Base-by-base conservation (phyloP, 768 basidiomycete genomes). In the Pleurotus pulmonarius region DNA sequence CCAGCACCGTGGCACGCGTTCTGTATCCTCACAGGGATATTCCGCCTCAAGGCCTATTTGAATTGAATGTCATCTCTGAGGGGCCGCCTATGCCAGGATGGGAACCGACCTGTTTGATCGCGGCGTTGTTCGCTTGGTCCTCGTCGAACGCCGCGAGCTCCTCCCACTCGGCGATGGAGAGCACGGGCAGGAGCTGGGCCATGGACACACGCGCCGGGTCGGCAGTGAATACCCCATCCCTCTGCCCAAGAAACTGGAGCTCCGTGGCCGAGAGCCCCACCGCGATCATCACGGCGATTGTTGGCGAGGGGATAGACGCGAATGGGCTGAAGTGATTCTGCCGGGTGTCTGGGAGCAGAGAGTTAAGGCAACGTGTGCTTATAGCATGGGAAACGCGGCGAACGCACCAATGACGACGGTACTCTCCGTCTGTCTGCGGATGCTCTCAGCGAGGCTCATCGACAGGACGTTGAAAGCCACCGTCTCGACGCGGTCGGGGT, bases 31-130 rank as follows among this genome's bases (percentile, higher is more conserved):
- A 99, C 97, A 24, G 97, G 97, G 57, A 99, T 97, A 61, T 83
- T 85, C 47, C 78, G 79, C 34, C 93, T 83, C 60, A 98, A 96
- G 52, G 87, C 95, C 82, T 94, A 40, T 20, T 25, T 4, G 43
- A 11, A 34, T 2, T 15, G 38, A 18, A 18, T n/a, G n/a, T n/a
- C n/a, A n/a, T n/a, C n/a, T n/a, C n/a, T n/a, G n/a, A n/a, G n/a
- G n/a, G n/a, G n/a, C n/a, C n/a, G n/a, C n/a, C n/a, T n/a, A n/a
- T n/a, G n/a, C n/a, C n/a, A n/a, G n/a, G n/a, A n/a, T n/a, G n/a
- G n/a, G n/a, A n/a, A n/a, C n/a, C n/a, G n/a, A n/a, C n/a, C n/a
- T 92, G 91, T 67, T 97, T 94, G 94, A 98, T 97, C 11, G 94
- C 94, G 70, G 96, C 96, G 3, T 94, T 94, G 72, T 98, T 96